Conservation (phyloP, 106 monocot genomes). For the Allium sativum region DNA sequence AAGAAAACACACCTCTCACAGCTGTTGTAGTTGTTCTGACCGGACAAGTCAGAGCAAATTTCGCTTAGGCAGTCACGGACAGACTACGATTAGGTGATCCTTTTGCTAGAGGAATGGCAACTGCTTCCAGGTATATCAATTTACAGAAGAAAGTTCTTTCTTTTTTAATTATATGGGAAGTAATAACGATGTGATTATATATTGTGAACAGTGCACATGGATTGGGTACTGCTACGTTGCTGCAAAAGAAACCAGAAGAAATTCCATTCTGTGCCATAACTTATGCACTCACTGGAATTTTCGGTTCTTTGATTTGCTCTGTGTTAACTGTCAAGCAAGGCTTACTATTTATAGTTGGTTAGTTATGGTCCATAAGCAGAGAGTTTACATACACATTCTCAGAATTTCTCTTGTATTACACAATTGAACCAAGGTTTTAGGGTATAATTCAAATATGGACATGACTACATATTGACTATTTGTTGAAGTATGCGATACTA, state of each 20-base stretch:
- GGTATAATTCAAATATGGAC: no score
- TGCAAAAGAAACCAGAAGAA: conserved; percentile 90
- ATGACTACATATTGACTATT: no score
- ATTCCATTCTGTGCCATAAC: conserved; percentile 97
- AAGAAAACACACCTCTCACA: conserved; percentile 76
- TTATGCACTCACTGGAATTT: conserved; percentile 75
- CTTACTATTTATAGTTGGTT: conserved; percentile 56
- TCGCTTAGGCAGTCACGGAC: conserved; percentile 85
- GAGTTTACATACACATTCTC: no score
- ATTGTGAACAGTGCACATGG: conserved; percentile 74
- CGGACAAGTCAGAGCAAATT: conserved; percentile 92
- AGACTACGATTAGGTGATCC: conserved; percentile 68
- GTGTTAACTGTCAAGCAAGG: conserved; percentile 74
- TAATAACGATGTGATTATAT: no score
- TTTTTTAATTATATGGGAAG: neutral
- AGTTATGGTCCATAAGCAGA: neutral
- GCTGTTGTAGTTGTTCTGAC: conserved; percentile 92
- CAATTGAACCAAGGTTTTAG: no score
- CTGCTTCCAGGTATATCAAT: conserved; percentile 82
- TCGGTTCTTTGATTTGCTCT: conserved; percentile 80
- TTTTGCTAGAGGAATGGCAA: conserved; percentile 93
- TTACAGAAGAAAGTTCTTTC: neutral
- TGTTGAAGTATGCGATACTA: no score
- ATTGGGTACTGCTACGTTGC: conserved; percentile 86
- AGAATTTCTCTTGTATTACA: no score